phyloP scores from a whole-genome alignment of 1,284 basidiomycete genomes.

The Mycosarcoma maydis region DNA sequence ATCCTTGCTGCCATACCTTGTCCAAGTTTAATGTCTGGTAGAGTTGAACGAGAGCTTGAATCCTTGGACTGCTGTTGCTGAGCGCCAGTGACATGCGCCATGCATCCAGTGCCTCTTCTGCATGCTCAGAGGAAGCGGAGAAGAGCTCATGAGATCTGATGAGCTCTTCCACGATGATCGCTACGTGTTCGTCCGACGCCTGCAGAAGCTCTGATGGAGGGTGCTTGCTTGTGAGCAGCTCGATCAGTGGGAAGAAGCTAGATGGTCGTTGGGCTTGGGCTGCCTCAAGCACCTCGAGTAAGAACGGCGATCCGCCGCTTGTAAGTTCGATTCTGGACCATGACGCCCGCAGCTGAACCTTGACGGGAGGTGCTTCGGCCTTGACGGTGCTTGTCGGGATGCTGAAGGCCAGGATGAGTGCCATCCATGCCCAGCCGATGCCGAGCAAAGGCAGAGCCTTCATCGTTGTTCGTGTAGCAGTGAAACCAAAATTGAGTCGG shows the following conservation, averaged over 20 bases:
- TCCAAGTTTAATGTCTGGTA: constrained; percentile 38
- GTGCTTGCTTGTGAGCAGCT: constrained; percentile 23
- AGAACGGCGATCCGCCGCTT: constrained; percentile 38
- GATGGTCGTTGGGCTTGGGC: constrained; percentile 33
- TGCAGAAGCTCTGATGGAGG: constrained; percentile 7
- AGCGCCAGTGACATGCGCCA: constrained; percentile 56
- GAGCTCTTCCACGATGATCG: constrained; percentile 7
- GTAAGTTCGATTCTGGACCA: constrained; percentile 73
- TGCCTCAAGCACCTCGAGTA: constrained; percentile 85
- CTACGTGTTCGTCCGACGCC: constrained; percentile 23
- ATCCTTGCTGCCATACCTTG: constrained; percentile 67
- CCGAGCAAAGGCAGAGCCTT: constrained; percentile 20
- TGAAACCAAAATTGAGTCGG: too few relatives aligned
- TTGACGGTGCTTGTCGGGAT: background rate
- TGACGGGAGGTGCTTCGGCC: constrained; percentile 73
- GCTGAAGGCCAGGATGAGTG: constrained; percentile 12
- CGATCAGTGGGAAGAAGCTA: constrained; percentile 50
- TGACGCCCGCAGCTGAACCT: constrained; percentile 79
- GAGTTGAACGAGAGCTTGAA: constrained; percentile 60
- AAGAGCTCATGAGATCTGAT: constrained; percentile 18
- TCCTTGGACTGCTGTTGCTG: constrained; percentile 48
- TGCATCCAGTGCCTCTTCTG: constrained; percentile 27
- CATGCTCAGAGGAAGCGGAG: background rate
- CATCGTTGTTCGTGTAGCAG: constrained; percentile 11
- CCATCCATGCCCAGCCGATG: constrained; percentile 26